Conservation (phyloP, 108 stramenopile species). For the Skeletonema tropicum region DNA sequence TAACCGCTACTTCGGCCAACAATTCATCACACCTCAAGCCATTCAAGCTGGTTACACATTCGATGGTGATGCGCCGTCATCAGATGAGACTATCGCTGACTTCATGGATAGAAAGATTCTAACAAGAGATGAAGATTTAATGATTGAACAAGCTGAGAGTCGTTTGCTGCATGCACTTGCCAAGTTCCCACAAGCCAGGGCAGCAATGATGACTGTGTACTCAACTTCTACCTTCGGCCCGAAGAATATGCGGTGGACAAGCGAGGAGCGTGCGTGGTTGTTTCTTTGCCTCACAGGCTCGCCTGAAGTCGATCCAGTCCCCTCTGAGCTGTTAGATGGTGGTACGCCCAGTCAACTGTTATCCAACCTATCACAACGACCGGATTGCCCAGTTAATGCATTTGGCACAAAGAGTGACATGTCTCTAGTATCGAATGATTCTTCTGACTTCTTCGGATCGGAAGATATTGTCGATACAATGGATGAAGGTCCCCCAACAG, state of each 20-base stretch:
- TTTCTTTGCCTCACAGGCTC: slow-evolving; percentile 64
- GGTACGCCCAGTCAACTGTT: slow-evolving; percentile 42
- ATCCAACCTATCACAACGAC: slow-evolving; percentile 24
- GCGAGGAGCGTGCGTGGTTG: slow-evolving; percentile 68
- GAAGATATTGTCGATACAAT: slow-evolving; percentile 1
- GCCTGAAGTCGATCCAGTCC: slow-evolving; percentile 39
- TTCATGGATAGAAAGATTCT: slow-evolving; percentile 52
- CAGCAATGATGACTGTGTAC: slow-evolving; percentile 55
- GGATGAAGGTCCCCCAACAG: neutral
- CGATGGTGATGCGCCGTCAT: slow-evolving; percentile 24
- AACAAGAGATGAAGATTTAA: slow-evolving; percentile 36
- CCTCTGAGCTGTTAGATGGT: slow-evolving; percentile 40
- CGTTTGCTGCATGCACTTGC: slow-evolving; percentile 58
- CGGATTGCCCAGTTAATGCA: slow-evolving; percentile 53
- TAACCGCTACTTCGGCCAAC: slow-evolving; percentile 68
- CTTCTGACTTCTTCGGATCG: neutral
- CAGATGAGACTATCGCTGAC: slow-evolving; percentile 30
- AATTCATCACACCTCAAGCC: slow-evolving; percentile 59
- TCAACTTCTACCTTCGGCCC: slow-evolving; percentile 52
- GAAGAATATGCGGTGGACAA: slow-evolving; percentile 60
- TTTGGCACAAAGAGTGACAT: slow-evolving; percentile 18
- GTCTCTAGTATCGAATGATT: neutral
- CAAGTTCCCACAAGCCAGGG: slow-evolving; percentile 55
- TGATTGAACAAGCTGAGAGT: slow-evolving; percentile 55
- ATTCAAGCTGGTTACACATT: slow-evolving; percentile 52